Evolutionary conservation across 495 filamentous ascomycete species (phyloP).

Genomic region (Halenospora varia): DNA sequence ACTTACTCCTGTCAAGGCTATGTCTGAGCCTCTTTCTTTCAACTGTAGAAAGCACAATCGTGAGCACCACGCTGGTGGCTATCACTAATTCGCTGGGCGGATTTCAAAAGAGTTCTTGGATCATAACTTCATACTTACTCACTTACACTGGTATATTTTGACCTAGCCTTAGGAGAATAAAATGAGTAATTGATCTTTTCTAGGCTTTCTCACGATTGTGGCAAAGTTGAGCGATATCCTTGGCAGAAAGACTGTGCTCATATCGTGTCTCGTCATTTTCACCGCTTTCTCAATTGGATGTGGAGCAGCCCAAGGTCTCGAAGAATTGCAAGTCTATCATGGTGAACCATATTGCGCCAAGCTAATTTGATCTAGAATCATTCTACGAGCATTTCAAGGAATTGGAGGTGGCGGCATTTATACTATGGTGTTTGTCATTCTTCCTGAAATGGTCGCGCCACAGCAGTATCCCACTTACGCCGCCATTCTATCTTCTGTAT

Average conservation of each 20-base stretch:
- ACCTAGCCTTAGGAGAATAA: conserved; percentile 31
- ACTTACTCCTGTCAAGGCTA: conserved; percentile 30
- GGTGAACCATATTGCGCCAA: background rate
- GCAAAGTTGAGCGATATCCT: conserved; percentile 49
- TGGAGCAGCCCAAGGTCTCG: conserved; percentile 36
- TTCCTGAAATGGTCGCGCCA: conserved; percentile 41
- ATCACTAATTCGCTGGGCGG: conserved; percentile 48
- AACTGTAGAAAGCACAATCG: conserved; percentile 53
- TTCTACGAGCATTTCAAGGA: conserved; percentile 23
- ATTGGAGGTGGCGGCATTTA: conserved; percentile 37
- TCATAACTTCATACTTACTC: conserved; percentile 53
- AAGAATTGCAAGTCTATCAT: conserved; percentile 29
- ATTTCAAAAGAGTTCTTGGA: conserved; percentile 48
- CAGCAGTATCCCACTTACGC: conserved; percentile 31
- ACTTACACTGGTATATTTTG: conserved; percentile 51
- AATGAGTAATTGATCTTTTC: background rate
- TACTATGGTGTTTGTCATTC: conserved; percentile 46
- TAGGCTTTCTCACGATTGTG: conserved; percentile 33
- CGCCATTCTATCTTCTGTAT: conserved; percentile 25
- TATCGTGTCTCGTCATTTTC: conserved; percentile 44
- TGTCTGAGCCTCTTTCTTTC: conserved; percentile 46
- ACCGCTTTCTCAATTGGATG: conserved; percentile 48
- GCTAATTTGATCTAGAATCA: background rate
- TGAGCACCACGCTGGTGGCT: conserved; percentile 53
- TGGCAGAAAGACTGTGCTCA: conserved; percentile 42